Evolutionary conservation across 208 protist genomes (phyloP), one percentile per base, ranked within the genome.

Genomic region (Phytomonas francai): DNA sequence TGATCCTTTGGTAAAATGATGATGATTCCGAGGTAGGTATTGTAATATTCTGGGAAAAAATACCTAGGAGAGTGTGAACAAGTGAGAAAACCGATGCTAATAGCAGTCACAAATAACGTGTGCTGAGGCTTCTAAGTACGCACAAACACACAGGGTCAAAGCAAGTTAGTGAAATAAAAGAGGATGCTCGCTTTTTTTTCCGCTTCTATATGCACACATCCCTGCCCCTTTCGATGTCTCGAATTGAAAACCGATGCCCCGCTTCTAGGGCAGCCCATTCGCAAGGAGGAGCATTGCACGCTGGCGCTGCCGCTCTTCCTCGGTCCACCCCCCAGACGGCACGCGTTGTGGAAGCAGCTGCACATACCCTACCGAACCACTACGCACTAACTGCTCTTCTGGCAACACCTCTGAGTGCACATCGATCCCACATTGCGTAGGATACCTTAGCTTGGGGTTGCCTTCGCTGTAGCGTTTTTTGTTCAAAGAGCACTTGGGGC

Each of bases 251-350:
- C 28, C 22, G 25, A 65, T 54, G 29, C 22, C 31, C 32, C 49
- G 16, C 16, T 33, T n/a, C 68, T 39, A 75, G 11, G 51, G 69
- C 49, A 81, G 65, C 42, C 45, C 30, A 36, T 54, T 49, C 28
- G 76, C 74, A 28, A 81, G 29, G 12, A 57, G 30, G 42, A 75
- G 61, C 73, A 85, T 79, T 12, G 27, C 11, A 33, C 58, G 34
- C 61, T 81, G 76, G 29, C 67, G 62, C 12, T 25, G 45, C 6
- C 76, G 67, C 63, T 85, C 79, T 11, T 67, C 65, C 19, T 34
- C 28, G 3, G 39, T 59, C 79, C 79, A 85, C 45, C 76, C 76
- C 11, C 59, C 32, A 5, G 1, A 32, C 39, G 39, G 39, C 39
- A 49, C 39, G 12, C 39, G 39, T 49, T 49, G 57, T 61, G 57